phyloP scores from a whole-genome alignment of 106 monocot species.

The Dendrobium nobile region DNA sequence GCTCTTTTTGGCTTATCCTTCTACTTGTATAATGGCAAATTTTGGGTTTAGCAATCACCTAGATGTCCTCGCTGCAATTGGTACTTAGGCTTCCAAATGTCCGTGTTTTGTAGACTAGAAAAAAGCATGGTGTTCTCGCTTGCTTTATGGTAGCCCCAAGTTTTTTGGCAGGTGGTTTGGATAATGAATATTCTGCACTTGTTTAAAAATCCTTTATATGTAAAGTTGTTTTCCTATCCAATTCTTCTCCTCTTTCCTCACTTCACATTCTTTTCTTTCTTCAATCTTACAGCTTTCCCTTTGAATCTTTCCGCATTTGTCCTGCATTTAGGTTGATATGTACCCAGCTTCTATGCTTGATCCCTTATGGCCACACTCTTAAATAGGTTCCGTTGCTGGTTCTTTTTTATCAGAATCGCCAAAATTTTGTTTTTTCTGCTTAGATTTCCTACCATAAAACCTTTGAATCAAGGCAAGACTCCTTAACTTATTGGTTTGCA shows the following conservation, averaged over 20 bases:
- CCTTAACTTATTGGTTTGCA: not conserved
- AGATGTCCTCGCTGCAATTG: not conserved
- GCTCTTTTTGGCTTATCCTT: not conserved
- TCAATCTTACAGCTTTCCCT: not conserved
- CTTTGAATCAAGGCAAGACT: not conserved
- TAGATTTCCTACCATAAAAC: not conserved
- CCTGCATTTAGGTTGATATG: not conserved
- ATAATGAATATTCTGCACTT: not conserved
- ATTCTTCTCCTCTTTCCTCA: not conserved
- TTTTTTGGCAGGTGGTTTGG: not conserved
- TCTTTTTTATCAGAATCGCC: not conserved
- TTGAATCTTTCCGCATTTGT: not conserved
- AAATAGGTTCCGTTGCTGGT: not conserved
- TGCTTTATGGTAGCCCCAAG: not conserved
- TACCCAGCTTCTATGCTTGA: not conserved
- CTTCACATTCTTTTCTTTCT: not conserved
- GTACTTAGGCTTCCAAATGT: not conserved
- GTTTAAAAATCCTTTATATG: not conserved
- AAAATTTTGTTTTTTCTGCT: not conserved
- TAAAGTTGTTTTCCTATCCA: not conserved
- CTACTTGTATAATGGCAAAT: not conserved
- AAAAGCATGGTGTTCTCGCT: not conserved
- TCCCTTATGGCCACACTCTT: not conserved
- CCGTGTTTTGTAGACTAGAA: not conserved
- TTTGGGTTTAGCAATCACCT: not conserved